Percentiles rank a stretch among this genome's conserved stretches.
Conservation (phyloP, 805 yeast species). For the Kregervanrija pseudodelftensis region DNA sequence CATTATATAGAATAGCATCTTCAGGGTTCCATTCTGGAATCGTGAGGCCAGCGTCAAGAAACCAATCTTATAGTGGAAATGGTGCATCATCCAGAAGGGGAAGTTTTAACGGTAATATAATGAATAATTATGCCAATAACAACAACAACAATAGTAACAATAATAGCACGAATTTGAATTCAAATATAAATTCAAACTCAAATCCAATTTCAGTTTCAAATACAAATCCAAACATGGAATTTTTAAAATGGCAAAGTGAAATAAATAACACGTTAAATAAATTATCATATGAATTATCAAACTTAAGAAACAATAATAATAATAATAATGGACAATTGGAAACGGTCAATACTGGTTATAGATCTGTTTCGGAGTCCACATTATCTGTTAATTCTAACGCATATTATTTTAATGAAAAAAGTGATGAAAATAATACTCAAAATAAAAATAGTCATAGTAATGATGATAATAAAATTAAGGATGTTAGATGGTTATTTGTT, state of each 20-base stretch:
- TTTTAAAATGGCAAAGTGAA: slow-evolving; percentile 47
- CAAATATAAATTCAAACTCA: background rate
- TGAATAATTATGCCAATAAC: background rate
- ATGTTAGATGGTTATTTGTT: too few species aligned
- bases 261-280: slow-evolving; percentile 40
- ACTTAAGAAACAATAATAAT: slow-evolving; percentile 4
- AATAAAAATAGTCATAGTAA: too few species aligned
- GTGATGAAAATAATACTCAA: too few species aligned
- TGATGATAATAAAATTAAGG: too few species aligned
- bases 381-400: too few species aligned
- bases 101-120: slow-evolving; percentile 5
- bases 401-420: too few species aligned
- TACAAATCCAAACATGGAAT: slow-evolving; percentile 24
- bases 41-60: slow-evolving; percentile 24
- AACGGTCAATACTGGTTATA: too few species aligned
- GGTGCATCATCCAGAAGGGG: slow-evolving; percentile 8
- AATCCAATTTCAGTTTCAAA: slow-evolving; percentile 13
- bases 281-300: slow-evolving; percentile 34
- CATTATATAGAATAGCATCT: slow-evolving; percentile 27
- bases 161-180: background rate
- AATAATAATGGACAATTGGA: background rate
- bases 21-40: slow-evolving; percentile 22
- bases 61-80: slow-evolving; percentile 14
- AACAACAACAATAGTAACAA: background rate
- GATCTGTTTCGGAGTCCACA: too few species aligned